Evolutionary conservation across 1,284 basidiomycete genomes (phyloP).

Genomic region (Vanrija sp.): DNA sequence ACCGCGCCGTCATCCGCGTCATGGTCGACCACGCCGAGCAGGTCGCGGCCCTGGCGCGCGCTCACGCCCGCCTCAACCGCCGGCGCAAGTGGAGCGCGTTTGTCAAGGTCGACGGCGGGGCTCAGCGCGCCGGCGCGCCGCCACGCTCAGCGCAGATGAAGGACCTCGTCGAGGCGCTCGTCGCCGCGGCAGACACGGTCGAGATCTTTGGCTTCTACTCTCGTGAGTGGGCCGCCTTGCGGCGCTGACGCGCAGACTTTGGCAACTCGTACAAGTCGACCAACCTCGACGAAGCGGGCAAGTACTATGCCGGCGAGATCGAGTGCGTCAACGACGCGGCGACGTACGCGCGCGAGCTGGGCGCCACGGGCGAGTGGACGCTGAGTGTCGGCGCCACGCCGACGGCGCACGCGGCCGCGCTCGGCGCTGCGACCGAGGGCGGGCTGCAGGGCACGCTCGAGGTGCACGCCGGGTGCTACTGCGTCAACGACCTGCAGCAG

Average conservation of each 20-base stretch:
- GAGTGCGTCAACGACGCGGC: slow-evolving; percentile 66
- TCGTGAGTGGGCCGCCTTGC: slow-evolving; percentile 48
- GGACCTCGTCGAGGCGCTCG: slow-evolving; percentile 53
- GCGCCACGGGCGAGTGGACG: slow-evolving; percentile 55
- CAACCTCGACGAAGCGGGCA: slow-evolving; percentile 60
- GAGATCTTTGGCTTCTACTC: slow-evolving; percentile 77
- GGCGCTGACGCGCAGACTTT: slow-evolving; percentile 26
- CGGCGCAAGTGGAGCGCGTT: slow-evolving; percentile 64
- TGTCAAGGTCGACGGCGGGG: slow-evolving; percentile 74
- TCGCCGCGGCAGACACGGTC: slow-evolving; percentile 51
- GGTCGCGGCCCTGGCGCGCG: slow-evolving; percentile 61
- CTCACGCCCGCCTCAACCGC: slow-evolving; percentile 33
- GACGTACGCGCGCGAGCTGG: slow-evolving; percentile 52
- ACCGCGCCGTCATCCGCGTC: slow-evolving; percentile 60
- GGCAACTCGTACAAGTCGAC: slow-evolving; percentile 67
- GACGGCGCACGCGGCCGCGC: slow-evolving; percentile 64
- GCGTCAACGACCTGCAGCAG: slow-evolving; percentile 79
- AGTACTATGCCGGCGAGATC: slow-evolving; percentile 68
- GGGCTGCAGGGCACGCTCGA: slow-evolving; percentile 54
- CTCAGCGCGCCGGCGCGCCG: slow-evolving; percentile 75
- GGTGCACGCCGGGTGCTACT: slow-evolving; percentile 72
- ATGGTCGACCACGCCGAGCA: slow-evolving; percentile 74
- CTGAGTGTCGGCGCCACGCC: slow-evolving; percentile 80
- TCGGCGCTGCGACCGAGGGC: neutral
- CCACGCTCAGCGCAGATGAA: slow-evolving; percentile 58